Percentiles rank a stretch among this genome's conserved stretches.
These are phyloP conservation scores for Sporothrix humicola DNA, from an alignment of 2,329 filamentous ascomycete species.

Conservation along the genomic window DNA sequence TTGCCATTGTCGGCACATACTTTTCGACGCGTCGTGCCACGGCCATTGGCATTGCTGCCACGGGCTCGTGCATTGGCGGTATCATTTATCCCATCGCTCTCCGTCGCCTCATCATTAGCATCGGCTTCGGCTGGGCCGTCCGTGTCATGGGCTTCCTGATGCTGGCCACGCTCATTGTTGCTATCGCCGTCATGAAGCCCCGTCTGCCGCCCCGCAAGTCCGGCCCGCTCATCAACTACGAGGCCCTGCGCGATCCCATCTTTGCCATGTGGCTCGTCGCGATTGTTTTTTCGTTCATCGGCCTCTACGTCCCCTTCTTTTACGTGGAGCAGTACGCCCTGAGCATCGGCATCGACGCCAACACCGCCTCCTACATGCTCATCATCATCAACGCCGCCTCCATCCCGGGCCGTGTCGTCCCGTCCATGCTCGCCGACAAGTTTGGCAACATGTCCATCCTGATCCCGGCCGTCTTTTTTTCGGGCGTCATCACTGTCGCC, in stretches of 20 bases:
- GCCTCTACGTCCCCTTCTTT: slow-evolving; percentile 34
- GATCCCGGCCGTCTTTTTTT: slow-evolving; percentile 29
- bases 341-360: slow-evolving; percentile 23
- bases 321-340: slow-evolving; percentile 34
- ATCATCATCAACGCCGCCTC: slow-evolving; percentile 35
- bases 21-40: slow-evolving; percentile 32
- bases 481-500: slow-evolving; percentile 29
- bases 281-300: slow-evolving; percentile 33
- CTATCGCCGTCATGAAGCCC: slow-evolving; percentile 33
- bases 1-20: slow-evolving; percentile 64
- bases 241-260: slow-evolving; percentile 32
- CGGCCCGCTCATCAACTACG: slow-evolving; percentile 35
- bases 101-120: slow-evolving; percentile 40
- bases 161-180: slow-evolving; percentile 33
- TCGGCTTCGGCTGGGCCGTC: slow-evolving; percentile 41
- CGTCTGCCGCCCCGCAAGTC: slow-evolving; percentile 35
- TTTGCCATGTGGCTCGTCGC: slow-evolving; percentile 32
- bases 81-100: slow-evolving; percentile 40
- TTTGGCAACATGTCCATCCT: slow-evolving; percentile 32
- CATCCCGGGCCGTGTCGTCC: slow-evolving; percentile 34
- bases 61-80: slow-evolving; percentile 44
- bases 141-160: slow-evolving; percentile 37
- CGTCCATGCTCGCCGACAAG: slow-evolving; percentile 33
- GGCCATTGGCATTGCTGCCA: slow-evolving; percentile 30
- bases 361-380: slow-evolving; percentile 34